Evolutionary conservation across 2,329 filamentous ascomycete genomes (phyloP), one percentile per base, ranked within the genome.

Genomic region (Paecilomyces dactylethromorphus): DNA sequence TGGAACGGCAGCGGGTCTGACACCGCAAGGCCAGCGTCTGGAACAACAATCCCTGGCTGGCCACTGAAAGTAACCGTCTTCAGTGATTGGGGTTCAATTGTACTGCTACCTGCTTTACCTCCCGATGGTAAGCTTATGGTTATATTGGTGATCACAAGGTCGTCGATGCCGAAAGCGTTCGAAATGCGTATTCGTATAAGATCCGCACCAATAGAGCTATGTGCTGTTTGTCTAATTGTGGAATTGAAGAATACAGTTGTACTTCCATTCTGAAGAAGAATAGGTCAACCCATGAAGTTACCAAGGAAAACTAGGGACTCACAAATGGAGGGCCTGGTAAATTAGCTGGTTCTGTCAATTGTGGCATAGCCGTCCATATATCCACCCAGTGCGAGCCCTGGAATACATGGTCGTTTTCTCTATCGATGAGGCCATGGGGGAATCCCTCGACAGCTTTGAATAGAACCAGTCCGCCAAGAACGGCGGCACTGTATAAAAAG

Each of bases 281-380:
- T 11, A 32, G 2, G 56, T 45, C 29, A 35, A 10, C 26, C 15
- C 21, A 54, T 60, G 58, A 68, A 58, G 54, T 56, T 18, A 45
- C 54, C 15, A 26, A 33, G 57, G 29, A 53, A 12, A 31, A 22
- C 12, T 33, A 56, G 57, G 31, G 53, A 5, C 81, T 56, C 76
- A 83, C 83, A 66, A 85, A 89, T 50, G 84, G 83, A 2, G 79
- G 69, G 0, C 82, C 81, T 10, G 86, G 86, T 21, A 89, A 76
- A 63, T 88, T 89, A 53, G 73, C 76, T 10, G 79, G 80, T 65
- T 89, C 86, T 1, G 84, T 84, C 49, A 87, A 73, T 67, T 88
- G 85, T 0, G 85, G 85, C 85, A 88, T 88, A 2, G 84, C 78
- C 0, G 83, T 82, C 86, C 86, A 89, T 1, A 82, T 84, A 62